Evolutionary conservation across 768 basidiomycete species (phyloP).

Genomic region (Leccinum longicurvipes): DNA sequence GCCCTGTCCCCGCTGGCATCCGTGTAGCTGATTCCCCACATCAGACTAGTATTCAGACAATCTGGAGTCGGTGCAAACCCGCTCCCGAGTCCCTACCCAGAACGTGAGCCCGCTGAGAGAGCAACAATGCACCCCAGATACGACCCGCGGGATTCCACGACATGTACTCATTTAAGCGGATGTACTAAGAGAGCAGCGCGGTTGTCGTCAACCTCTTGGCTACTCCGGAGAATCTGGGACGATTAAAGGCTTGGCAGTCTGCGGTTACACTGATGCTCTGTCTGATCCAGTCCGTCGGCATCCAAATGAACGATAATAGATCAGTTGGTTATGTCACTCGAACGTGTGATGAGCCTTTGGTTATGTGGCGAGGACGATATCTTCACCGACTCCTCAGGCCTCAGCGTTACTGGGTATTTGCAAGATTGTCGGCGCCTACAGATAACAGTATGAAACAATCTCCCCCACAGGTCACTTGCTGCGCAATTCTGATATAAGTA

Average conservation of each 20-base stretch:
- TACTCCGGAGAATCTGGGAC: constrained; percentile 76
- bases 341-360: neutral
- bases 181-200: constrained; percentile 35
- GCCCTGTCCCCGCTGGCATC: neutral
- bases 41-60: constrained; percentile 48
- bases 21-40: constrained; percentile 12
- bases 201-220: constrained; percentile 41
- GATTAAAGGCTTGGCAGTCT: no score
- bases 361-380: neutral
- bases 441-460: neutral
- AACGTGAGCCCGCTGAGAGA: constrained; percentile 37
- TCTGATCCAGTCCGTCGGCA: no score
- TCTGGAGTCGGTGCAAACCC: constrained; percentile 68
- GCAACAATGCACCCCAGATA: constrained; percentile 43
- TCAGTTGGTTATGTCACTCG: no score
- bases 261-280: neutral
- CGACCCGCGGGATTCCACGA: constrained; percentile 40
- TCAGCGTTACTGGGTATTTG: neutral
- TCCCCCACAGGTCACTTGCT: neutral
- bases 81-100: constrained; percentile 38
- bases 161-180: constrained; percentile 44
- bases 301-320: neutral
- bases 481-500: neutral
- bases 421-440: neutral
- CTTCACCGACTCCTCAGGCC: neutral